phyloP scores from a whole-genome alignment of 2,329 filamentous ascomycete genomes.

The Nemania sp. region DNA sequence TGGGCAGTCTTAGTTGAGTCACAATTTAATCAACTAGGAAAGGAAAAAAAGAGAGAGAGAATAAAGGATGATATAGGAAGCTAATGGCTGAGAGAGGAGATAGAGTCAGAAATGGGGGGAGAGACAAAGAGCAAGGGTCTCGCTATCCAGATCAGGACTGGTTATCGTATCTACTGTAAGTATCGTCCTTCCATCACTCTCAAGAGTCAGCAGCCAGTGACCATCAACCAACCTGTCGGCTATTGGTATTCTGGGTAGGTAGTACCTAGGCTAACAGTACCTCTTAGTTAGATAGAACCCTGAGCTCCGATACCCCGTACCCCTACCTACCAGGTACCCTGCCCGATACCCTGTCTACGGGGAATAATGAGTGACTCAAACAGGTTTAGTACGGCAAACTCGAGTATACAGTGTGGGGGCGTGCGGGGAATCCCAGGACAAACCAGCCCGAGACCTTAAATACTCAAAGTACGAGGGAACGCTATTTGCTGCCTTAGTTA shows the following conservation, averaged over 20 bases:
- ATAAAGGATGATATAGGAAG: not conserved
- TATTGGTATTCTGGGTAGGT: no score
- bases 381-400: not conserved
- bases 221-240: not conserved
- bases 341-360: not conserved
- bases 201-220: not conserved
- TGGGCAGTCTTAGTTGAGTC: not conserved
- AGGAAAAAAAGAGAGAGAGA: not conserved
- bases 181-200: not conserved
- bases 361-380: not conserved
- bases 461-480: no score
- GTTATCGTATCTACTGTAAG: not conserved
- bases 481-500: no score
- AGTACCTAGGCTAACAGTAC: no score
- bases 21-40: not conserved
- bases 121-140: not conserved
- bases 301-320: not conserved
- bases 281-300: not conserved
- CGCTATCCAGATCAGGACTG: not conserved
- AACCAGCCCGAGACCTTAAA: not conserved
- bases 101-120: not conserved
- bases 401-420: conserved; percentile 1
- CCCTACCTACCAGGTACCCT: not conserved
- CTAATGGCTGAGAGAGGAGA: not conserved
- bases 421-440: conserved; percentile 23